Evolutionary conservation across 2,329 filamentous ascomycete species (phyloP).

Genomic region (Paracamarosporium sp.): DNA sequence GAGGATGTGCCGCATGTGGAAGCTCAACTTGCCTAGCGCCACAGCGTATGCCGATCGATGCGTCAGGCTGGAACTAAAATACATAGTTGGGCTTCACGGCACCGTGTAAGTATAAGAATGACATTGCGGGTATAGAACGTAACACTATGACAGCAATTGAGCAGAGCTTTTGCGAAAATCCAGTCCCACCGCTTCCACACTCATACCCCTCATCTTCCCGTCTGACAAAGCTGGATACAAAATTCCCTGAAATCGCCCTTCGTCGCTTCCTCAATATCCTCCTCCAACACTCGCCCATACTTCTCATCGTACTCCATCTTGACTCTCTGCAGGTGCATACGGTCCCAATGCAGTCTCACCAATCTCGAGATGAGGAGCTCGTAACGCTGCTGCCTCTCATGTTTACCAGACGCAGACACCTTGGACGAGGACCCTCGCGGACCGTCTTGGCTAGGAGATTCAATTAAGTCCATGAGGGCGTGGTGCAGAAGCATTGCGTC

Average conservation of each 20-base stretch:
- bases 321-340: constrained; percentile 77
- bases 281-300: constrained; percentile 76
- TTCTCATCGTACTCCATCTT: constrained; percentile 81
- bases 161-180: neutral
- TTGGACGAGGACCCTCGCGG: constrained; percentile 23
- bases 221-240: constrained; percentile 67
- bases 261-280: constrained; percentile 79
- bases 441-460: constrained; percentile 32
- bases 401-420: constrained; percentile 37
- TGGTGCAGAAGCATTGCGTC: constrained; percentile 92
- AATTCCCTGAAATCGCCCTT: constrained; percentile 79
- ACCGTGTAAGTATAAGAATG: neutral
- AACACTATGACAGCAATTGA: neutral
- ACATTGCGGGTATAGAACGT: neutral
- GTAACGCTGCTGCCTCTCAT: constrained; percentile 66
- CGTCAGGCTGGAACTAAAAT: neutral
- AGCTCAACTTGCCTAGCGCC: neutral
- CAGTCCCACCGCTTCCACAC: neutral
- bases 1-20: neutral
- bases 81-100: no score
- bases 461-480: constrained; percentile 69
- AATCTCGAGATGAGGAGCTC: constrained; percentile 88
- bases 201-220: constrained; percentile 19
- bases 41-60: neutral
- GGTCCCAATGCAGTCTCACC: constrained; percentile 92